phyloP scores from a whole-genome alignment of 2,329 filamentous ascomycete species.

The Diaporthe caulivora region DNA sequence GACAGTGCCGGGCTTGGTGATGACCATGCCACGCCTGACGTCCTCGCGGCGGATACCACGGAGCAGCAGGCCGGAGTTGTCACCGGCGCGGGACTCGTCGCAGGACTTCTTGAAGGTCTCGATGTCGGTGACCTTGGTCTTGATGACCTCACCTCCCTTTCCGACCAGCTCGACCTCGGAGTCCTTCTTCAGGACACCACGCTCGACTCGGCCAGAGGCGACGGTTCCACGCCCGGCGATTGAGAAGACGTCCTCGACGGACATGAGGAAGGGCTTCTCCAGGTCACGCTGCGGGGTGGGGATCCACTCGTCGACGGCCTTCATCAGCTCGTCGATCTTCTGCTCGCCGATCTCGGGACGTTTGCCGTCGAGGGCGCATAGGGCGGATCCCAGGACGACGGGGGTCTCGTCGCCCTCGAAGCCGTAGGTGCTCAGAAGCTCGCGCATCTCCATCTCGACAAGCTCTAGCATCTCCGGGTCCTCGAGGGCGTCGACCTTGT shows the following conservation, averaged over 20 bases:
- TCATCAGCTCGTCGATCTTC: constrained; percentile 93
- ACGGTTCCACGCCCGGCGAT: constrained; percentile 96
- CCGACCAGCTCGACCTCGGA: constrained; percentile 94
- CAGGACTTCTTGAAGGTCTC: constrained; percentile 99
- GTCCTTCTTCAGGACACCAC: constrained; percentile 93
- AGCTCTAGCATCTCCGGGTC: constrained; percentile 99
- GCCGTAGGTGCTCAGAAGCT: constrained; percentile 90
- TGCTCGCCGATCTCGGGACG: constrained; percentile 85
- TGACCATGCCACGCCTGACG: constrained; percentile 92
- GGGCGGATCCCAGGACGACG: constrained; percentile 95
- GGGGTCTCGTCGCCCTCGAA: constrained; percentile 99
- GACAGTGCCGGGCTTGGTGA: constrained; percentile 84
- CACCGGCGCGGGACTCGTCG: constrained; percentile 94
- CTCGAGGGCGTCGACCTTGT: constrained; percentile 98
- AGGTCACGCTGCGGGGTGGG: constrained; percentile 93
- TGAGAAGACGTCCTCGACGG: constrained; percentile 92
- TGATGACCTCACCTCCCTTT: constrained; percentile 84
- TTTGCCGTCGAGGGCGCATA: constrained; percentile 91
- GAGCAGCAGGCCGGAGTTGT: constrained; percentile 97
- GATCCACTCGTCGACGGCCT: constrained; percentile 94
- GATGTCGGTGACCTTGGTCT: constrained; percentile 99
- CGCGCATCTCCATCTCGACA: constrained; percentile 99
- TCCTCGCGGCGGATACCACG: constrained; percentile 97
- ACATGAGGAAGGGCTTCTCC: constrained; percentile 99
- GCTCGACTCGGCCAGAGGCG: constrained; percentile 96